A percentile compares a stretch with the other conserved stretches of the same genome.
These are phyloP conservation scores for Phytophthora pini DNA, from an alignment of 352 stramenopile species.

Conservation along the genomic window DNA sequence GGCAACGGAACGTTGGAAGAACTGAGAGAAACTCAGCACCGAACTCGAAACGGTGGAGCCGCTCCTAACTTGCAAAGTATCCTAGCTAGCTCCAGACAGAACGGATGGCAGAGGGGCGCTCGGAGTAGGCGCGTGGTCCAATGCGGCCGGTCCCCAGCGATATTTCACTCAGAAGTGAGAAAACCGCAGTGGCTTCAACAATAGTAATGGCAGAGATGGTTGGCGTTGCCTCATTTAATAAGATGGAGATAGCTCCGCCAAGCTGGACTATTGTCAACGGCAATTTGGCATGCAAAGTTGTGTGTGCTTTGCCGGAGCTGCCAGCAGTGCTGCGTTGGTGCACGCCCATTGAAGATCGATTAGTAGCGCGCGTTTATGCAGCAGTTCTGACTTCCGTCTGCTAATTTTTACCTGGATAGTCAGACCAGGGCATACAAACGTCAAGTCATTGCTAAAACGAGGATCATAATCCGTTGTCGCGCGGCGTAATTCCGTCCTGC, in stretches of 20 bases:
- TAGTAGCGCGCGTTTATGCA: constrained; percentile 25
- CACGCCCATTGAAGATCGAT: constrained; percentile 28
- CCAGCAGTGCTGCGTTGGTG: constrained; percentile 9
- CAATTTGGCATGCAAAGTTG: too few relatives aligned
- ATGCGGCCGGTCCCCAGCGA: background rate
- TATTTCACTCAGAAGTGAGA: background rate
- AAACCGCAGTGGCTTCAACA: background rate
- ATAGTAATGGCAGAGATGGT: background rate
- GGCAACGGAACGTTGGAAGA: constrained; percentile 7
- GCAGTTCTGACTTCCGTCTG: constrained; percentile 28
- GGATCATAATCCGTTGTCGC: constrained; percentile 11
- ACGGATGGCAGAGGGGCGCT: constrained; percentile 12
- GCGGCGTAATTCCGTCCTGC: constrained; percentile 20
- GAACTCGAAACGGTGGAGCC: constrained; percentile 13
- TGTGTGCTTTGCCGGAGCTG: constrained; percentile 2
- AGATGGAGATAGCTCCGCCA: background rate
- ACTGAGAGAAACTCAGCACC: constrained; percentile 20
- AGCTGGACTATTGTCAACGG: background rate
- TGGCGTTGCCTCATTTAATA: background rate
- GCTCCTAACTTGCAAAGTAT: background rate
- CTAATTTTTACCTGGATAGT: constrained; percentile 36
- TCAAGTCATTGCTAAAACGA: constrained; percentile 17
- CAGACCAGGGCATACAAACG: constrained; percentile 20
- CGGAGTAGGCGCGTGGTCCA: background rate
- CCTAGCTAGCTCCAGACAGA: background rate